phyloP scores from a whole-genome alignment of 768 basidiomycete species.

The Lentinula sp. region DNA sequence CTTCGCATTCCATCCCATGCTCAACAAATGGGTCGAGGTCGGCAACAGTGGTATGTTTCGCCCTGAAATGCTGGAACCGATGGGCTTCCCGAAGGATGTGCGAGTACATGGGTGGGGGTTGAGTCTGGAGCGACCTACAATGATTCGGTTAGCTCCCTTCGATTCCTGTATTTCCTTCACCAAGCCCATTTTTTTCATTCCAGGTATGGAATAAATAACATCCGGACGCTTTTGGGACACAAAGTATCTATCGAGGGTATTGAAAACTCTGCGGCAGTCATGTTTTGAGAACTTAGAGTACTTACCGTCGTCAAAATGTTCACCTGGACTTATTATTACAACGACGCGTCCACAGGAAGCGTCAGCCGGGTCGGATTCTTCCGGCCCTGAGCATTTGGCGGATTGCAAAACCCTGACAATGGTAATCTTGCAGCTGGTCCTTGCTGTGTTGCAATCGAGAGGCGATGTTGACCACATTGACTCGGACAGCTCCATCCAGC shows the following conservation, averaged over 20 bases:
- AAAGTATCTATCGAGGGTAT: conserved; percentile 90
- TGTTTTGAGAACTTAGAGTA: conserved; percentile 52
- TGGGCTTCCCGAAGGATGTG: conserved; percentile 96
- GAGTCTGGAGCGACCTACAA: conserved; percentile 90
- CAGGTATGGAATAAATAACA: conserved; percentile 97
- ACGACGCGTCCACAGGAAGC: too few species aligned
- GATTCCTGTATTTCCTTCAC: not conserved
- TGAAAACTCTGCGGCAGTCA: conserved; percentile 85
- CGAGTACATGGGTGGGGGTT: conserved; percentile 98
- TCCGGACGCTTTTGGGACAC: conserved; percentile 93
- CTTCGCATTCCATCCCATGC: conserved; percentile 94
- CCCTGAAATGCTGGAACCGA: conserved; percentile 98
- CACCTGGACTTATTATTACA: too few species aligned
- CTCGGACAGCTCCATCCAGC: too few species aligned
- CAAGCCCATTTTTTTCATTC: not conserved
- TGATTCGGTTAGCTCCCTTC: conserved; percentile 75
- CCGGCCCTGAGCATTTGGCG: too few species aligned
- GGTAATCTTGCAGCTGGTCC: too few species aligned
- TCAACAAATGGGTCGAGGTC: conserved; percentile 95
- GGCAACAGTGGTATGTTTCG: conserved; percentile 99
- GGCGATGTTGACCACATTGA: too few species aligned
- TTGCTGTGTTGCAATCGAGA: too few species aligned
- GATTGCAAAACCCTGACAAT: too few species aligned
- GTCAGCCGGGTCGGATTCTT: too few species aligned
- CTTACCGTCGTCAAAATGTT: not conserved